A percentile compares a stretch with the other conserved stretches of the same genome.
These are phyloP conservation scores for Hyparrhenia diplandra DNA, from an alignment of 176 grass and related monocot genomes.

Conservation along the genomic window DNA sequence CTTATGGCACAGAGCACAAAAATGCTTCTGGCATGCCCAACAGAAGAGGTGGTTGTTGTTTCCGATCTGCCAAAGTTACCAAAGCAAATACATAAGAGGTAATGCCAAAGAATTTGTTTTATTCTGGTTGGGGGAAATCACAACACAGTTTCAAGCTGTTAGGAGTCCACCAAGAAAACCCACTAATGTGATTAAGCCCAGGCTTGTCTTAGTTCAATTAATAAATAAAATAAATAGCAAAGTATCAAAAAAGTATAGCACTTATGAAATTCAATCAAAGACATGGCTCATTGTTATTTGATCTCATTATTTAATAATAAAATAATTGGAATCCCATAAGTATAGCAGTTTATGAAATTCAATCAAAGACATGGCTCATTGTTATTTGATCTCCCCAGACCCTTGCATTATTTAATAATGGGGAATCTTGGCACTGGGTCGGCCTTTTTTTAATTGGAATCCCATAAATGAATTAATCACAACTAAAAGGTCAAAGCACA, in stretches of 20 bases:
- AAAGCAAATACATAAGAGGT: slow-evolving; percentile 21
- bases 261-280: neutral
- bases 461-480: neutral
- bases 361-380: neutral
- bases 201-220: slow-evolving; percentile 1
- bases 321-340: no score
- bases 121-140: neutral
- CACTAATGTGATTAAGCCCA: neutral
- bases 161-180: neutral
- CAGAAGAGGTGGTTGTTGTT: slow-evolving; percentile 81
- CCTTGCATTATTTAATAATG: neutral
- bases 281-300: neutral
- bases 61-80: slow-evolving; percentile 46
- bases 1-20: slow-evolving; percentile 65
- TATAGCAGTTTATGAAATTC: neutral
- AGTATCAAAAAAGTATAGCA: neutral
- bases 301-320: neutral
- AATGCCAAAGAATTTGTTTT: neutral
- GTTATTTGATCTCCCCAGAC: neutral
- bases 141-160: neutral
- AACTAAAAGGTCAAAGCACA: neutral
- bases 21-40: slow-evolving; percentile 73
- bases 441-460: neutral
- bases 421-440: no score
- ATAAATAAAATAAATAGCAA: neutral